Percentiles rank a stretch among this genome's conserved stretches.
These are phyloP conservation scores for Chrysosporium keratinophilum DNA, from an alignment of 2,329 filamentous ascomycete species.

Conservation along the genomic window DNA sequence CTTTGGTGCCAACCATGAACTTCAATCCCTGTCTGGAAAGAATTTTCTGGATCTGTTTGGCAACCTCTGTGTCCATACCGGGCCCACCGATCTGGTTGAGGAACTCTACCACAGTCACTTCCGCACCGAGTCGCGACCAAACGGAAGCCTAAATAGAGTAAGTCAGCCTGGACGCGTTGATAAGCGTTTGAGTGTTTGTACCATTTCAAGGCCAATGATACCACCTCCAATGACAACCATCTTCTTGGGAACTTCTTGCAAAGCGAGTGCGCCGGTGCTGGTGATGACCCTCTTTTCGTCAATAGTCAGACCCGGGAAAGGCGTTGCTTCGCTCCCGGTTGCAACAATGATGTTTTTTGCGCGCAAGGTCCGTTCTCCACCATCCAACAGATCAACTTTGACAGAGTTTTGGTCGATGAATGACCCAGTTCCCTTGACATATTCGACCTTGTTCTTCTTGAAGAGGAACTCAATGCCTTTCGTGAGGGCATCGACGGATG, in stretches of 20 bases:
- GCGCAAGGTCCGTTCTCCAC: slow-evolving; percentile 74
- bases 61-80: slow-evolving; percentile 90
- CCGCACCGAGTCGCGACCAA: slow-evolving; percentile 84
- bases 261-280: slow-evolving; percentile 84
- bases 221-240: slow-evolving; percentile 96
- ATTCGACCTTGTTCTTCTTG: slow-evolving; percentile 99
- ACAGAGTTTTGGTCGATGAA: slow-evolving; percentile 85
- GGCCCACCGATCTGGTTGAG: slow-evolving; percentile 92
- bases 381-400: slow-evolving; percentile 80
- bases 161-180: background rate
- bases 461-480: slow-evolving; percentile 97
- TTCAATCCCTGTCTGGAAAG: slow-evolving; percentile 94
- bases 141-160: slow-evolving; percentile 56
- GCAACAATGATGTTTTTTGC: slow-evolving; percentile 98
- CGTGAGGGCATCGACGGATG: slow-evolving; percentile 74
- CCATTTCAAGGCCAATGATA: slow-evolving; percentile 99
- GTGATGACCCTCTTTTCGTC: slow-evolving; percentile 97
- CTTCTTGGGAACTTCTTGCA: slow-evolving; percentile 86
- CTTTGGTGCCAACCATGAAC: slow-evolving; percentile 97
- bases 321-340: slow-evolving; percentile 88
- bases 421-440: slow-evolving; percentile 83
- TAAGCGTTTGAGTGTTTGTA: slow-evolving; percentile 22
- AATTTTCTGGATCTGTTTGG: slow-evolving; percentile 85
- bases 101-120: slow-evolving; percentile 97
- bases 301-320: slow-evolving; percentile 89